Base-by-base conservation (phyloP, 768 basidiomycete genomes). In the Boletus fagicola region DNA sequence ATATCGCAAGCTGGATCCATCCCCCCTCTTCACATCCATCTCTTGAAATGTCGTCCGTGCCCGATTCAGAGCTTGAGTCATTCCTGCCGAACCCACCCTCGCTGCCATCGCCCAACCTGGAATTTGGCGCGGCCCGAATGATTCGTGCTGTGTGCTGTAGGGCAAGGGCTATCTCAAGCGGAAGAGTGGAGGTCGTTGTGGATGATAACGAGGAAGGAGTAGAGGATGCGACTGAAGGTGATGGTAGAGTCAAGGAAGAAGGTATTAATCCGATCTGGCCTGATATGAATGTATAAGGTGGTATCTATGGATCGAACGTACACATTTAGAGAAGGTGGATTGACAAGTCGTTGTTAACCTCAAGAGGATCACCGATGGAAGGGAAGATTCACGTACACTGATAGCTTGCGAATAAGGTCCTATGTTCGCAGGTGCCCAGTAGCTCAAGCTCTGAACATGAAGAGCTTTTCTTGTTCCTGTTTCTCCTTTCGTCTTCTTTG, bases 391-490 rank as follows among this genome's bases (percentile, higher is more conserved):
- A 74, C 85, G 64, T 52, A 95, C 96, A 51, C 80, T 77, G 61
- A 98, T 83, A 2, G 93, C 90, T 74, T 99, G 97, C 5, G 94
- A 97, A 72, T 99, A 99, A 5, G 97, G 97, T 0, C 97, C 97
- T 53, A 99, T 98, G 70, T 98, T 99, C 11, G 97, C 97, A 13
- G 97, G 94, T 28, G 95, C 97, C 97, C 97, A 99, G 68, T 98
- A 98, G 72, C 96, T 98, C 60, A 98, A 67, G 10, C 94, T 82
- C 72, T 98, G 97, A 2, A 99, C 97, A 68, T 99, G 97, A 45
- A 98, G 77, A 0, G 92, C 87, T 54, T 83, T 83, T 44, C 95
- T 77, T 7, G 66, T 48, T 20, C 55, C 66, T 10, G 55, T 61
- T 65, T 80, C 79, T 30, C 69, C 67, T 24, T 38, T 57, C 33